Evolutionary conservation across 192 early-diverging fungal species (phyloP), one percentile per base, ranked within the genome.

Genomic region (Entomortierella lignicola): DNA sequence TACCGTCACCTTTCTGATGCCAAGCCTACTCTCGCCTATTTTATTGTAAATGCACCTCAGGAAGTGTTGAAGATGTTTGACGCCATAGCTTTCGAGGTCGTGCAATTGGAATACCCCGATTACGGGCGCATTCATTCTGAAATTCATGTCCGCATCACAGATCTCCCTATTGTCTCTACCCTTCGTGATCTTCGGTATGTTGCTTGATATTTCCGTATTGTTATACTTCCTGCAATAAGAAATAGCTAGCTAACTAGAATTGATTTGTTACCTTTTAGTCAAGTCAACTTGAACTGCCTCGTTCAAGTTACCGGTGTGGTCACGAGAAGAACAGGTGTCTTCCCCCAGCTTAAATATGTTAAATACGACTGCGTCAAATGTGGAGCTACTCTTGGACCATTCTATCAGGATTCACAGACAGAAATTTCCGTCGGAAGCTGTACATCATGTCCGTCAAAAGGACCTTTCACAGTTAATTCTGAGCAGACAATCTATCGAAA

Each of bases 401-500:
- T 94, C 77, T 93, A 93, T 71, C 98, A 99, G 84, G 98, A 98
- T 65, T 88, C 93, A 18, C 89, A 91, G 51, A 89, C 70, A 63
- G 98, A 99, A 81, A 92, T 98, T 48, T 92, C 89, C 52, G 79
- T 98, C 42, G 85, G 88, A 34, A 90, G 89, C 69, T 99, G 98
- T 84, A 87, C 89, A 11, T 89, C 91, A 41, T 99, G 98, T 83
- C 93, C 96, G 71, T 91, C 91, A 7, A 91, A 91, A n/a, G 96
- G 96, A 2, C 96, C 96, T 18, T 99, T 99, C 63, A 81, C 81
- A 55, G 77, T 98, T 60, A 97, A 99, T 72, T 89, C 91, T 17
- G 96, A 98, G 72, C 94, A 99, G 89, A 98, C 97, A 21, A 89
- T 98, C 4, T 99, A 99, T 79, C 89, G 97, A 69, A 97, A 99